These are phyloP conservation scores for Diutina pseudorugosa DNA, from an alignment of 1,139 yeast species.

Conservation along the genomic window DNA sequence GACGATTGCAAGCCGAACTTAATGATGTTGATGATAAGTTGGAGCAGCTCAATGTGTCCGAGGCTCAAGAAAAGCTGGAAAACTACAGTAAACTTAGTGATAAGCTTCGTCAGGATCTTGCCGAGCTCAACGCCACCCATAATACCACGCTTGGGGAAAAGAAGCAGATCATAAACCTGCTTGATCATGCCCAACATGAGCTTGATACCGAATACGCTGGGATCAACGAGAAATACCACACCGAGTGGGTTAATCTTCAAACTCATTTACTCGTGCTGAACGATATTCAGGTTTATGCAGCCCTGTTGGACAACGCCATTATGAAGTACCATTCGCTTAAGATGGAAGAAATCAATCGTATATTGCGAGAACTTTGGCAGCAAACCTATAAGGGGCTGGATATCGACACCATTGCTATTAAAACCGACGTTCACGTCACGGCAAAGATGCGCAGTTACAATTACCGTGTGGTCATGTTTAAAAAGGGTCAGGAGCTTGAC, in stretches of 20 bases:
- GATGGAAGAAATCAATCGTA: conserved; percentile 86
- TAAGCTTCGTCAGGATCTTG: conserved; percentile 40
- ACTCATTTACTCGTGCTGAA: conserved; percentile 71
- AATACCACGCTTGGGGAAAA: conserved; percentile 81
- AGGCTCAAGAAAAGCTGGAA: conserved; percentile 55
- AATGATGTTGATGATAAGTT: conserved; percentile 18
- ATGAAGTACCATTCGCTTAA: conserved; percentile 87
- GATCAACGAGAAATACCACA: conserved; percentile 50
- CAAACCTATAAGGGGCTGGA: conserved; percentile 92
- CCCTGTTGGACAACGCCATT: conserved; percentile 83
- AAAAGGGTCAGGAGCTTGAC: conserved; percentile 83
- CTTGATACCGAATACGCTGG: conserved; percentile 59
- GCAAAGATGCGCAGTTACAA: conserved; percentile 65
- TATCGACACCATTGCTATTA: conserved; percentile 79
- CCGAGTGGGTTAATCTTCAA: conserved; percentile 67
- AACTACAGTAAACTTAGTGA: conserved; percentile 51
- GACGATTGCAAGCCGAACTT: conserved; percentile 19
- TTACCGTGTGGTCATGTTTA: conserved; percentile 91
- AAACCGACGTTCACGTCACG: conserved; percentile 60
- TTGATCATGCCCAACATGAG: conserved; percentile 42
- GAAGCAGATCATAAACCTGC: conserved; percentile 70
- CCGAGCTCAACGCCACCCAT: conserved; percentile 50
- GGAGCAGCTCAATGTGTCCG: conserved; percentile 28
- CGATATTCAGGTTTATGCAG: conserved; percentile 72
- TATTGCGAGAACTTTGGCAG: conserved; percentile 86